Conservation (phyloP, 2,329 filamentous ascomycete species). For the Chrysoporthe puriensis region DNA sequence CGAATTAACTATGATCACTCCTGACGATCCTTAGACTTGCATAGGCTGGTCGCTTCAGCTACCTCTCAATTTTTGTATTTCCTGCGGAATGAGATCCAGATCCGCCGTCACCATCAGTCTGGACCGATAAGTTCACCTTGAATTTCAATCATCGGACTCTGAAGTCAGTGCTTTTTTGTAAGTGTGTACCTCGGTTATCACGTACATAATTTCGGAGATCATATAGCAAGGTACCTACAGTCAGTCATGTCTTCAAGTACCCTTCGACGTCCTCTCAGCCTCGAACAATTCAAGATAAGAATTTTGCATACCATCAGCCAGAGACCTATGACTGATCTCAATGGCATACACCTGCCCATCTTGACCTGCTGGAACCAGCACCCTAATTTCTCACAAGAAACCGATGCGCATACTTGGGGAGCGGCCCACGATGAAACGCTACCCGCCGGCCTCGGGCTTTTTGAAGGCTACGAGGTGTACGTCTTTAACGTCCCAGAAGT, state of each 20-base stretch:
- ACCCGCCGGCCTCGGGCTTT: constrained; percentile 13
- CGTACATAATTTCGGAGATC: neutral
- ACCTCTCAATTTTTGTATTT: no score
- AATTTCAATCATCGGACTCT: no score
- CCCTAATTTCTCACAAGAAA: constrained; percentile 29
- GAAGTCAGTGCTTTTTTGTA: neutral
- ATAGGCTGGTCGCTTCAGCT: no score
- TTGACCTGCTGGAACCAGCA: constrained; percentile 10
- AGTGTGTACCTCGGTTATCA: neutral
- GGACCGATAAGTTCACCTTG: no score
- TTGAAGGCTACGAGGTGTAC: constrained; percentile 16
- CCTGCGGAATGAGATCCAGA: no score
- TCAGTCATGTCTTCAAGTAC: neutral
- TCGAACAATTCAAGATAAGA: constrained; percentile 27
- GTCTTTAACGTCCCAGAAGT: constrained; percentile 25
- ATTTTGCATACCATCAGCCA: constrained; percentile 29
- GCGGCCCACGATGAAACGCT: constrained; percentile 30
- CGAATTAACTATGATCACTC: no score
- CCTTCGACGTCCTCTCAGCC: constrained; percentile 10
- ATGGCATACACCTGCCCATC: constrained; percentile 16
- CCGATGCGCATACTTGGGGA: constrained; percentile 24
- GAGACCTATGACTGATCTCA: constrained; percentile 27
- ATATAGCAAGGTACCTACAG: neutral
- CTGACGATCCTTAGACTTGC: no score
- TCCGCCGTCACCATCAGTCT: no score